Evolutionary conservation across 1,284 basidiomycete genomes (phyloP).

Genomic region (Cryptococcus neoformans): DNA sequence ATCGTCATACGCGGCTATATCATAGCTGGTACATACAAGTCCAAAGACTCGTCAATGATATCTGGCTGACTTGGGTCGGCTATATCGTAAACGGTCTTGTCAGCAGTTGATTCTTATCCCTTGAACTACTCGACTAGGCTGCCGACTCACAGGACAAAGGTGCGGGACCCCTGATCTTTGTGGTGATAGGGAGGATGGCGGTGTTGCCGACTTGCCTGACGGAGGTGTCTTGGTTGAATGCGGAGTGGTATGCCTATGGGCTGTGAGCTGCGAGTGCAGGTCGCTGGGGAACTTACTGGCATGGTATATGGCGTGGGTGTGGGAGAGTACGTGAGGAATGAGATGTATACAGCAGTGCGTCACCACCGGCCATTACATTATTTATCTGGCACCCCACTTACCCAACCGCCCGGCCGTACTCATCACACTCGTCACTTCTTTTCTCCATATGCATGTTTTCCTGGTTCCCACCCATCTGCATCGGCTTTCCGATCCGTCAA

Average conservation of each 20-base stretch:
- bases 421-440: too few relatives aligned
- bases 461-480: too few relatives aligned
- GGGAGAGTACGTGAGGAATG: neutral
- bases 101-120: neutral
- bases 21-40: slow-evolving; percentile 55
- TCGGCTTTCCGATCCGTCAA: too few relatives aligned
- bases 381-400: too few relatives aligned
- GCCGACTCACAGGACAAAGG: slow-evolving; percentile 62
- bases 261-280: slow-evolving; percentile 4
- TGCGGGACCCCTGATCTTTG: slow-evolving; percentile 87
- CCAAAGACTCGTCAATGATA: slow-evolving; percentile 93
- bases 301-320: slow-evolving; percentile 3
- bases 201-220: slow-evolving; percentile 85
- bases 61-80: slow-evolving; percentile 78
- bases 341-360: slow-evolving; percentile 1
- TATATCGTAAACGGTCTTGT: slow-evolving; percentile 16
- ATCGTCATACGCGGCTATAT: neutral
- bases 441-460: too few relatives aligned
- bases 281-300: slow-evolving; percentile 12
- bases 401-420: too few relatives aligned
- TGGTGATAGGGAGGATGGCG: slow-evolving; percentile 85
- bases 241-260: slow-evolving; percentile 91
- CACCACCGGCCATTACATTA: neutral
- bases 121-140: neutral
- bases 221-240: slow-evolving; percentile 83